Evolutionary conservation across 2,329 filamentous ascomycete genomes (phyloP).

Genomic region (Zasmidium citrigriseum): DNA sequence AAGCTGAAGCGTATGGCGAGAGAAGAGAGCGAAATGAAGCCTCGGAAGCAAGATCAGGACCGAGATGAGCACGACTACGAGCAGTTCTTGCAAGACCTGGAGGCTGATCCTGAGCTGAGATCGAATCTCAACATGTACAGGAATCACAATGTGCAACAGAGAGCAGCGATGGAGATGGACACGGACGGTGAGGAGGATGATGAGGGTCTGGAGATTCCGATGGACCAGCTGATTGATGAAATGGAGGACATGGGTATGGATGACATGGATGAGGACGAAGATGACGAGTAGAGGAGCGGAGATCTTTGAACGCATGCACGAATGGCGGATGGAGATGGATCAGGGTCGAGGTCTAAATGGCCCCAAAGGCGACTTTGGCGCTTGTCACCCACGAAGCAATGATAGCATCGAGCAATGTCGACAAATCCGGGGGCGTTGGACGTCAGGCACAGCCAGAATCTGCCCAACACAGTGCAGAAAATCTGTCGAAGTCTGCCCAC

Average conservation of each 20-base stretch:
- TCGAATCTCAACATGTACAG: conserved; percentile 87
- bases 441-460: too few relatives aligned
- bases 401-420: too few relatives aligned
- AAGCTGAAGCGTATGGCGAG: conserved; percentile 89
- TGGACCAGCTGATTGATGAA: conserved; percentile 74
- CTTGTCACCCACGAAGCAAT: too few relatives aligned
- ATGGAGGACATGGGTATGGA: conserved; percentile 85
- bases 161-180: conserved; percentile 60
- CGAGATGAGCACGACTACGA: conserved; percentile 92
- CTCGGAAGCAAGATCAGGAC: conserved; percentile 84
- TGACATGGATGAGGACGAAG: conserved; percentile 25
- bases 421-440: too few relatives aligned
- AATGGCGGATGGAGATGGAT: too few relatives aligned
- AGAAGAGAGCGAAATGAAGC: conserved; percentile 84
- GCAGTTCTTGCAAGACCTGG: conserved; percentile 93
- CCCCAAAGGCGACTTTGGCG: too few relatives aligned
- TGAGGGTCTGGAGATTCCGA: conserved; percentile 52
- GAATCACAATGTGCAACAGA: conserved; percentile 51
- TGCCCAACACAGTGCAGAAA: too few relatives aligned
- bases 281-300: too few relatives aligned
- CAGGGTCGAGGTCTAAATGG: too few relatives aligned
- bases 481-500: too few relatives aligned
- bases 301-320: too few relatives aligned
- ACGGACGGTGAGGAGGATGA: conserved; percentile 55
- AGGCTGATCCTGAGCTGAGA: conserved; percentile 88